These are phyloP conservation scores for Diaporthe amygdali DNA, from an alignment of 2,329 filamentous ascomycete species.

Conservation along the genomic window DNA sequence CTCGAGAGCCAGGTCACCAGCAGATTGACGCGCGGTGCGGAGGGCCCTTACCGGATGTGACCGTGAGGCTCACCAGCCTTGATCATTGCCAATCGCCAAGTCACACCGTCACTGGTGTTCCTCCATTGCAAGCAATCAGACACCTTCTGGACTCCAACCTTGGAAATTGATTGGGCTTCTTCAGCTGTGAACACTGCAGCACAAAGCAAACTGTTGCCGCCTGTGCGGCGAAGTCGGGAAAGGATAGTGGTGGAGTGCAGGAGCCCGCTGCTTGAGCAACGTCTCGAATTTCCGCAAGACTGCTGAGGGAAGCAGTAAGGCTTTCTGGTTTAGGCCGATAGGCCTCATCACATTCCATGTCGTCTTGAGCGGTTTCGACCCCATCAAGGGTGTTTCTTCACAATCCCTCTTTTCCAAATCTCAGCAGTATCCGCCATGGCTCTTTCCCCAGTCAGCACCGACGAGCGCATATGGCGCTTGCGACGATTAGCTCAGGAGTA, in stretches of 20 bases:
- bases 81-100: background rate
- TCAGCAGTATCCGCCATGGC: slow-evolving; percentile 4
- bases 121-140: background rate
- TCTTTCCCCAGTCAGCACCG: slow-evolving; percentile 30
- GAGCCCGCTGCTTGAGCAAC: background rate
- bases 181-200: background rate
- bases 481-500: slow-evolving; percentile 56
- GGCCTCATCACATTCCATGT: background rate
- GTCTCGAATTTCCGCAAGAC: background rate
- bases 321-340: background rate
- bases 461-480: slow-evolving; percentile 52
- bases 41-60: background rate
- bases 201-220: background rate
- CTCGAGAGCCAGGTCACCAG: background rate
- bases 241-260: background rate
- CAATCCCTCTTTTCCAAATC: background rate
- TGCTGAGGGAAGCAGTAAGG: background rate
- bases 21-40: background rate
- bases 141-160: background rate
- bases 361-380: background rate
- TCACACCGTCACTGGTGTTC: background rate
- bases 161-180: background rate
- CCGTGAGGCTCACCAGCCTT: slow-evolving; percentile 1
- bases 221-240: background rate
- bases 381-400: background rate